Base-by-base conservation (phyloP, 441 rosid genomes). In the Raphanus hybrid region DNA sequence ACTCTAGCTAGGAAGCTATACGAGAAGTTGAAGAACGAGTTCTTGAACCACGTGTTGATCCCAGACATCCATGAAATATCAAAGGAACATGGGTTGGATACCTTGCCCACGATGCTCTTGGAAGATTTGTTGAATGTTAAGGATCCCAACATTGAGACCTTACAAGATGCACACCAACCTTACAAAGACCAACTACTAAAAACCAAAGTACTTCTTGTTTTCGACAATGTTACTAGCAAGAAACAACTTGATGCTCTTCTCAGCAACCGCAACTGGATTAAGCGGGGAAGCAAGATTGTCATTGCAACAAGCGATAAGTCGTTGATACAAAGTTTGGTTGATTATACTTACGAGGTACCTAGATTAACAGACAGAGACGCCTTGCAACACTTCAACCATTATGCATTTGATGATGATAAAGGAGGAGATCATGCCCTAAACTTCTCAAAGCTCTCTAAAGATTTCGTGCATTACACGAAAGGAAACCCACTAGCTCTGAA, bases 401-500 rank as follows among this genome's bases (percentile, higher is more conserved):
- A 55, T 55, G 80, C 80, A n/a, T 64, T 70, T 16, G 10, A 23
- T 8, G 12, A 39, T 57, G 27, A 37, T 70, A 8, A 58, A 58
- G 14, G 10, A 20, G 62, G 32, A 58, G 14, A 9, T 23, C 35
- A 26, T 59, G 63, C 34, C 6, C 63, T 59, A 58, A 23, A 10
- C 0, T 23, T 58, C 63, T 23, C 11, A 1, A 58, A 67, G 61
- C 8, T 75, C 6, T 54, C 67, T 1, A 71, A 60, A 43, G 58
- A 27, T 50, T 71, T 71, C n/a, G 67, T 71, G 58, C 75, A 16
- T 60, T 60, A 60, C 14, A 55, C 66, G 0, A 14, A 41, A 66
- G 78, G 78, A 0, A 29, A 70, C 35, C 80, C 80, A 15, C 32
- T 70, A 0, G 75, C 60, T 63, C 70, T 76, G 0, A 39, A 16